Evolutionary conservation across 2,329 filamentous ascomycete genomes (phyloP), one percentile per base, ranked within the genome.

Genomic region (Cladosporium sp.): DNA sequence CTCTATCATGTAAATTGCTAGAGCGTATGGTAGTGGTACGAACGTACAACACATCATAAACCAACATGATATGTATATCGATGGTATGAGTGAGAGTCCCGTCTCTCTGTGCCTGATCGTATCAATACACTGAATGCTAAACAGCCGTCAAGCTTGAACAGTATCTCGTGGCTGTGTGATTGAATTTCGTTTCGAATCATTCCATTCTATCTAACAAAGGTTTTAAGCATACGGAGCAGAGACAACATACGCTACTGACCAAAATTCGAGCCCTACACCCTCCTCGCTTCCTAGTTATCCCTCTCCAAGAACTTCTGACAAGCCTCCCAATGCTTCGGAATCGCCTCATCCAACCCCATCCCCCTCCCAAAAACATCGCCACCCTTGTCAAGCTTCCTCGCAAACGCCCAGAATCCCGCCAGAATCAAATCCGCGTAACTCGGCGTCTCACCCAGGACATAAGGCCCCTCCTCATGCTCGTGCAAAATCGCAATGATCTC

Each of bases 351-450:
- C 75, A 76, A 72, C 34, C 74, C 74, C 32, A 83, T 61, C 3
- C 79, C 67, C 52, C 77, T 75, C 47, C 80, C 70, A 69, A 78
- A 84, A 2, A 78, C 34, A 28, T 76, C 76, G 12, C 57, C 55
- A n/a, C 36, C 41, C 47, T 79, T 76, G 41, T 72, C 68, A 18
- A 73, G 30, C 36, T 65, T 66, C 68, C 74, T 73, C 26, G 75
- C 67, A 68, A 83, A 83, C 5, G 80, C 71, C 67, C 86, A 72
- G n/a, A 78, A 78, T 1, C 79, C 81, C 0, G 80, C 80, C 71
- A 85, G 82, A 0, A 85, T 76, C 65, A 89, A 85, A 73, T 88
- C 87, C 4, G 83, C 83, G 74, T 85, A 90, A 44, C 80, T 81
- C 4, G 82, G 78, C 67, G 80, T 82, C 57, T 83, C 76, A 0